Base-by-base conservation (phyloP, 108 stramenopile species). In the Fragilariopsis cylindrus region DNA sequence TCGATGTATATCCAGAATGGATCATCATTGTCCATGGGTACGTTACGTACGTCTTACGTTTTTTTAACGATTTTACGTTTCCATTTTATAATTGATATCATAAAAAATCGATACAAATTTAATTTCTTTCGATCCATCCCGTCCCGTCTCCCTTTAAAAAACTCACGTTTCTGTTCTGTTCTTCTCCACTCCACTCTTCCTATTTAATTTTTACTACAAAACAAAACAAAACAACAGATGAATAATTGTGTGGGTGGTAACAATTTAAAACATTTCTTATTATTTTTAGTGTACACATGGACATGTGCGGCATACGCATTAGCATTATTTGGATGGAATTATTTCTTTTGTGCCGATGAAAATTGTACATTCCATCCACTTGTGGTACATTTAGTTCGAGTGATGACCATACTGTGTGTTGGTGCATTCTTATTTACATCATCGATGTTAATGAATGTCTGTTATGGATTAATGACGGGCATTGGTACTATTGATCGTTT, bases 1-100 rank as follows among this genome's bases (percentile, higher is more conserved):
- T 79, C 84, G 98, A 15, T 98, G 98, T 80, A 90, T 97, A 19
- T 80, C 83, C 30, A 56, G 93, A 58, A 97, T 98, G 98, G 98
- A 93, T 81, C 98, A 98, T 81, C 98, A 98, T 76, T 98, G 98
- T 85, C 96, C 96, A 2, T 97, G 96, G 96, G 96, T 98, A 82
- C n/a, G n/a, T n/a, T n/a, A n/a, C n/a, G n/a, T n/a, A n/a, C 13
- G 41, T 47, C 11, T 53, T 30, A 30, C 1, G 1, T 30, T n/a
- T n/a, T n/a, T n/a, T n/a, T n/a, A n/a, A n/a, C n/a, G n/a, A n/a
- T 2, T 12, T 15, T 11, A 52, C 18, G 3, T 49, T 12, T 44
- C n/a, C 40, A 15, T 49, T 12, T 44, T 21, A 13, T 63, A 18
- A 12, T 63, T 63, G 15, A 13, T 2, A 47, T 19, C 66, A 3